Evolutionary conservation across 768 basidiomycete genomes (phyloP).

Genomic region (Hysterangium stoloniferum): DNA sequence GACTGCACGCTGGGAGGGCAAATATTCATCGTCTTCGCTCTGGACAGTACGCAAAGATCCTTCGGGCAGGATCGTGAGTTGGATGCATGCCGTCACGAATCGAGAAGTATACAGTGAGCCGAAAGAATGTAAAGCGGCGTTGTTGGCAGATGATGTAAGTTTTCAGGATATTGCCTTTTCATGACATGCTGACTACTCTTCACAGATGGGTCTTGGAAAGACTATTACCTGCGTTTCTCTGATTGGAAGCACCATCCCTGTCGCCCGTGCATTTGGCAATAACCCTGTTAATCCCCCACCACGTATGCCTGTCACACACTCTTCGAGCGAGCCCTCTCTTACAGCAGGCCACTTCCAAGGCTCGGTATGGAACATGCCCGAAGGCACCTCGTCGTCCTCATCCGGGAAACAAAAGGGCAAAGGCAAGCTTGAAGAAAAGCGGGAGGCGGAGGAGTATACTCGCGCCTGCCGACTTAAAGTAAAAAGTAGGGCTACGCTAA

Average conservation of each 20-base stretch:
- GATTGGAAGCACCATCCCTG: slow-evolving; percentile 74
- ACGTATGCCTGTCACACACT: slow-evolving; percentile 20
- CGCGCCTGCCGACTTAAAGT: slow-evolving; percentile 72
- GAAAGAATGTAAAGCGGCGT: slow-evolving; percentile 72
- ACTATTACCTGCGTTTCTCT: slow-evolving; percentile 94
- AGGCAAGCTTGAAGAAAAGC: slow-evolving; percentile 59
- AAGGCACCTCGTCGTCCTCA: slow-evolving; percentile 24
- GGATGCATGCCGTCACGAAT: slow-evolving; percentile 83
- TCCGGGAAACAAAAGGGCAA: slow-evolving; percentile 55
- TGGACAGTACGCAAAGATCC: slow-evolving; percentile 46
- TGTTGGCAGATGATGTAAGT: slow-evolving; percentile 94
- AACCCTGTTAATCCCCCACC: slow-evolving; percentile 41
- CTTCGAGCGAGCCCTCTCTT: slow-evolving; percentile 27
- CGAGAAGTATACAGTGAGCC: slow-evolving; percentile 64
- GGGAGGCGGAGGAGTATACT: slow-evolving; percentile 56
- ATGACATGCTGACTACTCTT: slow-evolving; percentile 12
- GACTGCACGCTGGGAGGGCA: slow-evolving; percentile 5
- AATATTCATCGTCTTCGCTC: slow-evolving; percentile 37
- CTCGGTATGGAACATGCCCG: slow-evolving; percentile 82
- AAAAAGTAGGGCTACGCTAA: slow-evolving; percentile 85
- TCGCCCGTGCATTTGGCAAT: slow-evolving; percentile 59
- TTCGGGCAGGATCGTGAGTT: slow-evolving; percentile 30
- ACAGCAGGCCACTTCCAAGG: slow-evolving; percentile 60
- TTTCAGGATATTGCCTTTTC: slow-evolving; percentile 13
- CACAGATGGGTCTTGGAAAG: slow-evolving; percentile 95